Evolutionary conservation across 2,329 filamentous ascomycete species (phyloP), one percentile per base, ranked within the genome.

Genomic region (Fusarium anthophilum): DNA sequence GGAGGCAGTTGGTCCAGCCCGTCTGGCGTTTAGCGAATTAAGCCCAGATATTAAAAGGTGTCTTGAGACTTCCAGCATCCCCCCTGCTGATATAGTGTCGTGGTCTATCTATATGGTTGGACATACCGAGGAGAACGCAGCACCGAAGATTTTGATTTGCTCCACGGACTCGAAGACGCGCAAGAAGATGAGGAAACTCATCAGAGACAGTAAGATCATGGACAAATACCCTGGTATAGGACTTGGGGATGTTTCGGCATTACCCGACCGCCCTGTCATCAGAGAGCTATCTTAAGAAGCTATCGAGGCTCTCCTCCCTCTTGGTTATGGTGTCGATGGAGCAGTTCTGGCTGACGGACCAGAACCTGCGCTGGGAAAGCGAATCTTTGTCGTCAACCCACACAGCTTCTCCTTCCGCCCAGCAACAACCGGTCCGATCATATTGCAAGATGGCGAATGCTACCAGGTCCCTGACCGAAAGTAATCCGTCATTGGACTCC

Each of bases 391-490:
- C 45, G 45, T 28, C 26, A 48, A 48, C 3, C 45, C 45, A 0
- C 3, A 28, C 0, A 13, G 12, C 26, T 48, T 48, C 26, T 22
- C 26, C 20, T n/a, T 48, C 12, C 45, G 26, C 26, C 45, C 26
- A 30, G 45, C 14, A n/a, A 48, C 26, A 1, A 1, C 45, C 4
- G 28, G 45, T 0, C 45, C 26, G 1, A 22, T 30, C 6, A 30
- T 30, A 1, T 30, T 30, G 0, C 26, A 17, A 0, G 45, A 0
- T 6, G 45, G 2, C 0, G 17, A 0, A 30, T 48, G 26, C 45
- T 48, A 17, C 14, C 45, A 48, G 10, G 1, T 28, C 45, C 0
- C 6, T 15, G 4, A 8, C 14, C 1, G 45, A 2, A 22, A 12
- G 26, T 1, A 30, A 22, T 1, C 26, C 14, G 0, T 15, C 20